Evolutionary conservation across 352 stramenopile genomes (phyloP).

Genomic region (Pythium grandisporangium): DNA sequence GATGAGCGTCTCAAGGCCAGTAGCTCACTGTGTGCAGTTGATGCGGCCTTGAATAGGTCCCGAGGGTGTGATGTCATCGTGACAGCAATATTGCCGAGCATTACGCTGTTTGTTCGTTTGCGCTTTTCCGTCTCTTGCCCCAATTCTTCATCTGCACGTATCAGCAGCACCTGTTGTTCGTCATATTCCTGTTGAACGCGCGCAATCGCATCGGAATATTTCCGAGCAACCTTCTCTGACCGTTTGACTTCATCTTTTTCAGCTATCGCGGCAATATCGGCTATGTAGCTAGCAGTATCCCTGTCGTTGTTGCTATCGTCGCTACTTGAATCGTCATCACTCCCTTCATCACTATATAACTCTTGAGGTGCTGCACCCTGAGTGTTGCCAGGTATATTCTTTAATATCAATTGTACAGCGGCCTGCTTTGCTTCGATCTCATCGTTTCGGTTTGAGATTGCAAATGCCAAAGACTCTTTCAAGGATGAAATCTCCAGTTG

Average conservation of each 20-base stretch:
- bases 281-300: constrained; percentile 2
- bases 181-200: constrained; percentile 44
- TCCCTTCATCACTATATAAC: neutral
- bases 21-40: constrained; percentile 31
- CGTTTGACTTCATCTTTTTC: constrained; percentile 27
- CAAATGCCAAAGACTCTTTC: constrained; percentile 31
- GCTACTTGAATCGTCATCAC: neutral
- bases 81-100: constrained; percentile 34
- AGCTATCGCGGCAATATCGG: constrained; percentile 5
- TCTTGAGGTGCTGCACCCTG: constrained; percentile 1
- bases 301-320: constrained; percentile 4
- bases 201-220: constrained; percentile 43
- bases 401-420: constrained; percentile 31
- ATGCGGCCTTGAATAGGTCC: constrained; percentile 54
- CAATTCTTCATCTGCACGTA: constrained; percentile 28
- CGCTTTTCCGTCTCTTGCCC: constrained; percentile 26
- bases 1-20: constrained; percentile 31
- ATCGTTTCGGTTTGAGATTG: constrained; percentile 28
- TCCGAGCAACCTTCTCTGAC: constrained; percentile 29
- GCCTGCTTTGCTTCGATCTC: constrained; percentile 56
- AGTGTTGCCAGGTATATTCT: constrained; percentile 15
- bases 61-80: constrained; percentile 46
- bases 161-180: constrained; percentile 31
- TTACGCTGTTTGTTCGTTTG: constrained; percentile 50
- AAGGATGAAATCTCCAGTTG: constrained; percentile 26